These are phyloP conservation scores for Cylindricascospora bacillispora DNA, from an alignment of 1,139 yeast species.

Conservation along the genomic window DNA sequence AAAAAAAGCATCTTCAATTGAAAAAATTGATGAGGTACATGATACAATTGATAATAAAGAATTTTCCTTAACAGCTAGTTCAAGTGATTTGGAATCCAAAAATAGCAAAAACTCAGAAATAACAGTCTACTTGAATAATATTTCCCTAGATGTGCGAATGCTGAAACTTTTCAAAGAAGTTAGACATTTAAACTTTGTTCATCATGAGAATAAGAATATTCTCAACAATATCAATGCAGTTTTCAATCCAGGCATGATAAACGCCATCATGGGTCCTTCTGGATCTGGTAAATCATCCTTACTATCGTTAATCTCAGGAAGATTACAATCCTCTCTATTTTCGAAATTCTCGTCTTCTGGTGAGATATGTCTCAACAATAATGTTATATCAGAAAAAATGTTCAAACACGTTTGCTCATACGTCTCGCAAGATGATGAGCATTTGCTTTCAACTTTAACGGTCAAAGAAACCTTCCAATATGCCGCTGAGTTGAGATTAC, in stretches of 20 bases:
- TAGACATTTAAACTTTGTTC: conserved; percentile 5
- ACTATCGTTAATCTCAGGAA: conserved; percentile 51
- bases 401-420: conserved; percentile 49
- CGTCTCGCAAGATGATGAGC: conserved; percentile 72
- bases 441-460: conserved; percentile 55
- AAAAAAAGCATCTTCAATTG: not conserved
- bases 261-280: conserved; percentile 82
- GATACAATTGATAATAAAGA: conserved; percentile 5
- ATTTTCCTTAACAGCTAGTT: conserved; percentile 5
- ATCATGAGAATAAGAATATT: conserved; percentile 25
- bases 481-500: conserved; percentile 58
- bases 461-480: conserved; percentile 63
- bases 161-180: conserved; percentile 5
- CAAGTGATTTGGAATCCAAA: conserved; percentile 7
- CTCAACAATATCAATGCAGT: conserved; percentile 41
- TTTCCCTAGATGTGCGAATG: conserved; percentile 11
- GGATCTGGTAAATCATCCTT: conserved; percentile 79
- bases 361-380: conserved; percentile 31
- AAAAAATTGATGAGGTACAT: not conserved
- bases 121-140: conserved; percentile 10
- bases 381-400: conserved; percentile 32
- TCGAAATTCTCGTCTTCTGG: conserved; percentile 31
- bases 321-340: conserved; percentile 37
- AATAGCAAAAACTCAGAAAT: conserved; percentile 4
- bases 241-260: conserved; percentile 53